phyloP scores from a whole-genome alignment of 2,329 filamentous ascomycete species.

The Cladophialophora immunda region DNA sequence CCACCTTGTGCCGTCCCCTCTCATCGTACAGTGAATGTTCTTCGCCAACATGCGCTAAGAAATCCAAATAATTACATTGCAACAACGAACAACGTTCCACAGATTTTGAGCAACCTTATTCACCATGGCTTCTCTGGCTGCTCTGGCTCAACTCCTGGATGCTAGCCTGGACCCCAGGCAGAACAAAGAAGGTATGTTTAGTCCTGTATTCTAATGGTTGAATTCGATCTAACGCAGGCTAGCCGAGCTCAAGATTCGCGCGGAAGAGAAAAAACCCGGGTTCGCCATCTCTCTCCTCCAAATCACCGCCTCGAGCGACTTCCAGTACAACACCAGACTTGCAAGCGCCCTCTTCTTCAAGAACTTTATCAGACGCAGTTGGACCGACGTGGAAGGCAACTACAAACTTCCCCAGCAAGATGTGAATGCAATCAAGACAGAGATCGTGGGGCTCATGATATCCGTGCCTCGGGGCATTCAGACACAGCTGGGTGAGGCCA shows the following conservation, averaged over 20 bases:
- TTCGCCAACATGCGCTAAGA: neutral
- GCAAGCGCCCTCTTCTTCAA: constrained; percentile 95
- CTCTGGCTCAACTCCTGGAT: constrained; percentile 82
- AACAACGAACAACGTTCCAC: neutral
- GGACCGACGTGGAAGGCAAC: constrained; percentile 93
- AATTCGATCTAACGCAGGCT: constrained; percentile 34
- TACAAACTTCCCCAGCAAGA: constrained; percentile 87
- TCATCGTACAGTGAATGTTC: neutral
- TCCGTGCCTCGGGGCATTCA: constrained; percentile 86
- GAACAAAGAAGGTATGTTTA: constrained; percentile 82
- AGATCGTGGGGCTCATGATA: constrained; percentile 97
- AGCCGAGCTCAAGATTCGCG: constrained; percentile 84
- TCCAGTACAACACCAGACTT: constrained; percentile 80
- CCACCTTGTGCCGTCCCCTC: neutral
- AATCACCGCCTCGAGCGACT: constrained; percentile 79
- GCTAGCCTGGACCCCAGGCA: constrained; percentile 87
- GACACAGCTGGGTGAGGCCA: constrained; percentile 92
- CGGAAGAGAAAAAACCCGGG: constrained; percentile 81
- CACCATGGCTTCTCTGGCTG: constrained; percentile 59
- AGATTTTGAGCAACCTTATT: neutral
- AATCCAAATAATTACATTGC: neutral
- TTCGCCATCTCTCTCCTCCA: constrained; percentile 90
- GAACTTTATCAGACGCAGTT: constrained; percentile 95
- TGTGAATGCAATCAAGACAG: constrained; percentile 89
- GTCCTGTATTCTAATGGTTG: neutral